Evolutionary conservation across 1,284 basidiomycete species (phyloP).

Genomic region (Hemileia vastatrix): DNA sequence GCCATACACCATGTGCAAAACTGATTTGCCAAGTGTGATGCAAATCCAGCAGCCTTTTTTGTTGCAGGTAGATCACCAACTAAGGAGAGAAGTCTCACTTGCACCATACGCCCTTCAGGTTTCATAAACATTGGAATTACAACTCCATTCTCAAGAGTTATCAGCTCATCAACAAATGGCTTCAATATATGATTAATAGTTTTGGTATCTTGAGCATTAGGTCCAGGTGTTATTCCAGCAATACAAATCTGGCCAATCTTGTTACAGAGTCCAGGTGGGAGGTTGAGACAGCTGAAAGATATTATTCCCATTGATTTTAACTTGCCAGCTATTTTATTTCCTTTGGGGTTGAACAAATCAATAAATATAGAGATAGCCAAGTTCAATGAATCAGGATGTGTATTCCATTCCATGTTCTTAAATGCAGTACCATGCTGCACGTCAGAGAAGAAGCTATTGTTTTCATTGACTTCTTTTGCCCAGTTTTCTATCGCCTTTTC

Average conservation of each 20-base stretch:
- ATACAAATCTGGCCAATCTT: conserved; percentile 19
- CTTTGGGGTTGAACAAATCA: conserved; percentile 24
- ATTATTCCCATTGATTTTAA: conserved; percentile 23
- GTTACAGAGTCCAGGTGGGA: conserved; percentile 19
- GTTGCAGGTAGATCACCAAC: too few species aligned
- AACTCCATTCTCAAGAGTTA: conserved; percentile 11
- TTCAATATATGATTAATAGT: conserved; percentile 23
- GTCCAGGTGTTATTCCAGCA: conserved; percentile 23
- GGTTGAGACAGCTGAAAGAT: conserved; percentile 22
- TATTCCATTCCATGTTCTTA: not conserved
- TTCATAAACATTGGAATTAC: conserved; percentile 1
- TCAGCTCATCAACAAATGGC: conserved; percentile 13
- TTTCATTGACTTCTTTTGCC: not conserved
- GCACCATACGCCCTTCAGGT: conserved; percentile 5
- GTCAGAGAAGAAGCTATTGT: conserved; percentile 5
- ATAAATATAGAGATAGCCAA: conserved; percentile 18
- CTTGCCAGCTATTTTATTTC: too few species aligned
- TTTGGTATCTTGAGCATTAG: conserved; percentile 8
- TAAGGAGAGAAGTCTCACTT: too few species aligned
- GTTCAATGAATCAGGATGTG: not conserved
- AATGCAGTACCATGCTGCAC: not conserved
- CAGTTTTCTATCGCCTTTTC: conserved; percentile 9
- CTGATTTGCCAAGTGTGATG: too few species aligned
- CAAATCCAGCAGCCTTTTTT: too few species aligned
- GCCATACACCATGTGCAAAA: too few species aligned